Evolutionary conservation across 2,329 filamentous ascomycete genomes (phyloP), one percentile per base, ranked within the genome.

Genomic region (Pseudogymnoascus sp.): DNA sequence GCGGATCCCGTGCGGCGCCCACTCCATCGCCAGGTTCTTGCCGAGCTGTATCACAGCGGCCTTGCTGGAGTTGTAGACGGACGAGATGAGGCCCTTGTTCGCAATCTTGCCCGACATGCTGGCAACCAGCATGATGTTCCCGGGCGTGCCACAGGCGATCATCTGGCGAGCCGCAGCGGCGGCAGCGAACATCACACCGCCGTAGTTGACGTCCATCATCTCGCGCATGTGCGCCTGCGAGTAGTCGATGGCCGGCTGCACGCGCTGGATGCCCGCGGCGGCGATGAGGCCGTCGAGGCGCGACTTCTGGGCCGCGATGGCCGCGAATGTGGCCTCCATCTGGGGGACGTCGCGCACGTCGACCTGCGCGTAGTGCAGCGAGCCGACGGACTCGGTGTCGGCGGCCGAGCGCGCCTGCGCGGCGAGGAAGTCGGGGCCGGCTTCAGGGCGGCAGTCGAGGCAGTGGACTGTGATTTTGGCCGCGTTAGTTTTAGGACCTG

Each of bases 201-300:
- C 91, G 1, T 97, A 92, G 68, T 97, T 96, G 73, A 97, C 93
- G 60, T 86, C 87, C 91, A 91, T 97, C n/a, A 97, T 86, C 80
- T 96, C 96, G 76, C 93, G 87, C 76, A 97, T 88, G 68, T 93
- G 89, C 69, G 96, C 91, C 69, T 93, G 86, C 0, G 93, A 93
- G 78, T 97, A 97, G 69, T 88, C 87, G 71, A 93, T 89, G 56
- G 93, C 93, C 71, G 96, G 89, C 73, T 92, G 96, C 80, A 97
- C 97, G 80, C 97, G 93, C 13, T 91, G 95, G 79, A 97, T 96
- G 53, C 93, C 93, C 59, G 93, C 93, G 17, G 91, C 96, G 26
- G 93, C 97, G 70, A 97, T 93, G 26, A 97, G 83, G 76, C 91
- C 88, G 77, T 97, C 93, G 70, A 97, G 91, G 75, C 89, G 88